Evolutionary conservation across 441 rosid species (phyloP).

Genomic region (Kokia cookei): DNA sequence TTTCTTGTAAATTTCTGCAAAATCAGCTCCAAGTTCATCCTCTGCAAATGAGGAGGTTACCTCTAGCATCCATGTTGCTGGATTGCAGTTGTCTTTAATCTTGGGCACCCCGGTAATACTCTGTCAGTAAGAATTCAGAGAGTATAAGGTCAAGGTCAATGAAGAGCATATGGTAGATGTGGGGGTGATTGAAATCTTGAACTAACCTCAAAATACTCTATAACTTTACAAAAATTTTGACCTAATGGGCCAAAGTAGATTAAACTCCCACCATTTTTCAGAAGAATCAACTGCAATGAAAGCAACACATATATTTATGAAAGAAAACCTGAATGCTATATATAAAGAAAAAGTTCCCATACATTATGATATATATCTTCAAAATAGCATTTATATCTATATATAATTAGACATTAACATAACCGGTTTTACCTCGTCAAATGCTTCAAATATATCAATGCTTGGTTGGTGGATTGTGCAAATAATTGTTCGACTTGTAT

Average conservation of each 20-base stretch:
- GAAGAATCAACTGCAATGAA: conserved; percentile 30
- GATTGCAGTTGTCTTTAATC: conserved; percentile 47
- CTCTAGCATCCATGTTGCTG: conserved; percentile 65
- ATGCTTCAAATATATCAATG: conserved; percentile 55
- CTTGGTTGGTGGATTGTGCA: conserved; percentile 20
- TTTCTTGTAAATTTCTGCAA: conserved; percentile 35
- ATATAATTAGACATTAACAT: too few relatives aligned
- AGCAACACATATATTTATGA: neutral
- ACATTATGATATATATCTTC: too few relatives aligned
- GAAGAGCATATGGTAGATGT: neutral
- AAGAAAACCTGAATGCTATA: neutral
- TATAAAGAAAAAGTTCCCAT: too few relatives aligned
- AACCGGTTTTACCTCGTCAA: conserved; percentile 41
- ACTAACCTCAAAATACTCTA: conserved; percentile 54
- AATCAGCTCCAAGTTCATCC: conserved; percentile 44
- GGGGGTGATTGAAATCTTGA: neutral
- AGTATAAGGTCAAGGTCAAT: neutral
- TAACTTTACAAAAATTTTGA: conserved; percentile 35
- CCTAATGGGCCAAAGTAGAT: conserved; percentile 67
- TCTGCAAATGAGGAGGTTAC: conserved; percentile 43
- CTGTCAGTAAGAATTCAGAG: conserved; percentile 19
- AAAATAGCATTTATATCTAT: too few relatives aligned
- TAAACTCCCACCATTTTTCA: conserved; percentile 52
- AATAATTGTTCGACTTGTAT: conserved; percentile 57
- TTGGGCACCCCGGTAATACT: conserved; percentile 31